Evolutionary conservation across 2,329 filamentous ascomycete genomes (phyloP).

Genomic region (Conoideocrella luteorostrata): DNA sequence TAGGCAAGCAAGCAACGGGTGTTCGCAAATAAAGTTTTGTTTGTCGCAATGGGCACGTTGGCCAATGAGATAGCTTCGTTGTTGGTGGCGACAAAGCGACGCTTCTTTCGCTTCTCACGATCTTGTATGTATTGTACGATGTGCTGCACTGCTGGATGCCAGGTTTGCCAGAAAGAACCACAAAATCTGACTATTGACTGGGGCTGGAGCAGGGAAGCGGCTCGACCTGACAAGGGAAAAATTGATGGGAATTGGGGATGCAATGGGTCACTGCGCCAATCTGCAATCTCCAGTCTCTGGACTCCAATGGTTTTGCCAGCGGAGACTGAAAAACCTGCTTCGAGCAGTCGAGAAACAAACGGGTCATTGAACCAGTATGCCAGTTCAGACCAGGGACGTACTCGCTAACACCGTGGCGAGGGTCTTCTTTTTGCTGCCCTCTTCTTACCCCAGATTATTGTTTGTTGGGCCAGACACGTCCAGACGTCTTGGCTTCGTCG

Average conservation of each 20-base stretch:
- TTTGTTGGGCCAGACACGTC: no score
- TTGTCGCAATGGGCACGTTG: neutral
- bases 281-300: neutral
- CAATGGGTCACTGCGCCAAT: neutral
- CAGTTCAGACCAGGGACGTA: no score
- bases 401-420: no score
- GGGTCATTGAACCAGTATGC: no score
- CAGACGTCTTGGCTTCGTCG: no score
- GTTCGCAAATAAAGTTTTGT: neutral
- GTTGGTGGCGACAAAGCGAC: constrained; percentile 4
- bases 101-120: neutral
- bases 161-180: constrained; percentile 1
- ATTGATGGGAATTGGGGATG: neutral
- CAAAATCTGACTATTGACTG: no score
- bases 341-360: no score
- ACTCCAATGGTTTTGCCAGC: neutral
- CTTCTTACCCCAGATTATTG: no score
- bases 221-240: neutral
- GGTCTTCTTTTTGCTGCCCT: no score
- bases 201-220: constrained; percentile 4
- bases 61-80: constrained; percentile 2
- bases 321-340: no score
- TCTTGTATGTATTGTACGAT: neutral
- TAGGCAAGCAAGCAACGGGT: no score
- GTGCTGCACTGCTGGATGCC: neutral